Percentiles rank a stretch among this genome's conserved stretches.
Evolutionary conservation across 108 stramenopile species (phyloP).

Genomic region (Bacterosira constricta): DNA sequence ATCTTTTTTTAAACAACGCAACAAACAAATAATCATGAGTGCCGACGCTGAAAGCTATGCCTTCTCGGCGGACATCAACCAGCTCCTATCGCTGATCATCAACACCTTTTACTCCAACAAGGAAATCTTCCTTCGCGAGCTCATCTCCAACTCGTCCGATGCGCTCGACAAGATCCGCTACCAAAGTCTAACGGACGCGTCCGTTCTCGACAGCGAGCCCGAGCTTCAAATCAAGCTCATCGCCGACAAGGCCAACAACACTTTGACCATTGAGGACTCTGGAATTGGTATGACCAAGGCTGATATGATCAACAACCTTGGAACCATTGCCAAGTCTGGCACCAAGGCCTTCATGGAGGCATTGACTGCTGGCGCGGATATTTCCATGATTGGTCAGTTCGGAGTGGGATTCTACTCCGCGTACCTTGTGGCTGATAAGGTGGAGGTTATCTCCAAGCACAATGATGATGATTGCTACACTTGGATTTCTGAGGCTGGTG

Average conservation of each 20-base stretch:
- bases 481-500: conserved; percentile 98
- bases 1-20: background rate
- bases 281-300: conserved; percentile 99
- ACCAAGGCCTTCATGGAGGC: conserved; percentile 99
- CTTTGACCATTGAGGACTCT: conserved; percentile 97
- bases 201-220: conserved; percentile 94
- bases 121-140: conserved; percentile 99
- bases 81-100: conserved; percentile 99
- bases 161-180: conserved; percentile 99
- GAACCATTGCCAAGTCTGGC: conserved; percentile 99
- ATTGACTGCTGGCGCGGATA: conserved; percentile 98
- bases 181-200: conserved; percentile 94
- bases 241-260: conserved; percentile 99
- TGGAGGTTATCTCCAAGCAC: conserved; percentile 97
- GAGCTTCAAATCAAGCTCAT: conserved; percentile 98
- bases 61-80: conserved; percentile 99
- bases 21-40: conserved; percentile 49
- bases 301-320: conserved; percentile 98
- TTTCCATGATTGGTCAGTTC: conserved; percentile 99
- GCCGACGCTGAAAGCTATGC: conserved; percentile 97
- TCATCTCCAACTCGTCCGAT: conserved; percentile 98
- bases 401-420: conserved; percentile 99
- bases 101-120: conserved; percentile 99
- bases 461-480: conserved; percentile 93
- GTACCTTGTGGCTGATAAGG: conserved; percentile 99